Evolutionary conservation across 495 filamentous ascomycete genomes (phyloP).

Genomic region (Trichoderma parareesei): DNA sequence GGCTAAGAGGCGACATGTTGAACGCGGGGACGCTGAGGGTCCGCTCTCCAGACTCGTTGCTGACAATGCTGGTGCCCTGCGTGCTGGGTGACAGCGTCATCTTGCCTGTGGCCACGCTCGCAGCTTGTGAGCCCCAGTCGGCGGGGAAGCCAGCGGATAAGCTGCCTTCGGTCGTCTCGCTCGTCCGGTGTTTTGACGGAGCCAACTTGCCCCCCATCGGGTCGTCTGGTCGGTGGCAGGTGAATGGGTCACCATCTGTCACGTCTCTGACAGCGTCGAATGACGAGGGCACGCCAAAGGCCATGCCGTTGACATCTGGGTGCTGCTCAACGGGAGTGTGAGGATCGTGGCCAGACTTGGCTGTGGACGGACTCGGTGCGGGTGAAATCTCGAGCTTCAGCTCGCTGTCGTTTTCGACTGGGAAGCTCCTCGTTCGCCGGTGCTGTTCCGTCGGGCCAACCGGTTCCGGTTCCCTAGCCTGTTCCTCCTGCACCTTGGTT

Average conservation of each 20-base stretch:
- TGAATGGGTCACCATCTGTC: slow-evolving; percentile 28
- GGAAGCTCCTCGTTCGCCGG: slow-evolving; percentile 31
- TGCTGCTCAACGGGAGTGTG: slow-evolving; percentile 20
- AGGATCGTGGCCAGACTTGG: slow-evolving; percentile 17
- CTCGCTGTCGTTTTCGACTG: slow-evolving; percentile 14
- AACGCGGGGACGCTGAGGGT: slow-evolving; percentile 32
- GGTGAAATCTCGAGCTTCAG: slow-evolving; percentile 13
- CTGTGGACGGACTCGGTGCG: slow-evolving; percentile 12
- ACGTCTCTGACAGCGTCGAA: slow-evolving; percentile 30
- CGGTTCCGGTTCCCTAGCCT: slow-evolving; percentile 22
- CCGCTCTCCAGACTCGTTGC: slow-evolving; percentile 39
- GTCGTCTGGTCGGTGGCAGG: slow-evolving; percentile 22
- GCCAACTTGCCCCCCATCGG: slow-evolving; percentile 15
- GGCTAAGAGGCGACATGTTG: slow-evolving; percentile 24
- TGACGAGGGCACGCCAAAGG: slow-evolving; percentile 12
- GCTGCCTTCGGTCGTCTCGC: slow-evolving; percentile 46
- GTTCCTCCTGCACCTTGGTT: slow-evolving; percentile 46
- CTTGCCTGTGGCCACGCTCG: slow-evolving; percentile 47
- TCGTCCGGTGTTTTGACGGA: slow-evolving; percentile 36
- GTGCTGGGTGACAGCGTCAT: slow-evolving; percentile 52
- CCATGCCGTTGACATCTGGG: slow-evolving; percentile 32
- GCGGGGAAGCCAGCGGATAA: slow-evolving; percentile 35
- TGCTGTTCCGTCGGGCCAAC: slow-evolving; percentile 18
- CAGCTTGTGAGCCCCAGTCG: slow-evolving; percentile 47
- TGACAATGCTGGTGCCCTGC: slow-evolving; percentile 49